Evolutionary conservation across 2,329 filamentous ascomycete species (phyloP), one percentile per base, ranked within the genome.

Genomic region (Trichoderma harzianum): DNA sequence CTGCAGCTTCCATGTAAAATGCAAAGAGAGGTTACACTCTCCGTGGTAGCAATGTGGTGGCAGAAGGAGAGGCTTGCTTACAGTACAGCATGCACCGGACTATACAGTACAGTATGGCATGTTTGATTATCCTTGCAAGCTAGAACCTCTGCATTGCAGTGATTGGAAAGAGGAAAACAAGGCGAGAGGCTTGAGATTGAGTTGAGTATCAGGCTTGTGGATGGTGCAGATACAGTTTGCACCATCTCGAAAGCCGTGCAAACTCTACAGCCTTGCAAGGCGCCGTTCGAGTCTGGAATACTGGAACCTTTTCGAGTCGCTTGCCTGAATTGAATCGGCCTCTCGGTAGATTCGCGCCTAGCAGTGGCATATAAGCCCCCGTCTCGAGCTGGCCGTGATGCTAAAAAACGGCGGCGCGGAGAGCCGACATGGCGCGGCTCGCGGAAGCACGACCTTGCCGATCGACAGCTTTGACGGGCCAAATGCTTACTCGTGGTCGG

Each of bases 361-460:
- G 63, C 47, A 55, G 30, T 53, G 63, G 47, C 47, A 36, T 34
- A 28, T 65, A n/a, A 51, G 43, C 43, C 43, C 61, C 36, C 34
- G 60, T 36, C 21, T 57, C 16, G 63, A 55, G n/a, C 26, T 47
- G 39, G 53, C n/a, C 55, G 14, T 60, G 66, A 61, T 69, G 58
- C 67, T 70, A 63, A 63, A 34, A 53, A 43, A 53, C 58, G 30
- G 28, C 55, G 67, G 67, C 67, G 66, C 51, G 66, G 66, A 61
- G 26, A 28, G 39, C 39, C 36, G 53, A 55, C 34, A 57, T 47
- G 66, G 66, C 66, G 67, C 67, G 67, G 66, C 55, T 32, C 64
- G 66, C 34, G 57, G 39, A 61, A 69, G 68, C 60, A 39, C 39
- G 57, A 32, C 28, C 57, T 30, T 34, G 68, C 24, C 55, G 68